Evolutionary conservation across 768 basidiomycete genomes (phyloP).

Genomic region (Cyclocybe aegerita): DNA sequence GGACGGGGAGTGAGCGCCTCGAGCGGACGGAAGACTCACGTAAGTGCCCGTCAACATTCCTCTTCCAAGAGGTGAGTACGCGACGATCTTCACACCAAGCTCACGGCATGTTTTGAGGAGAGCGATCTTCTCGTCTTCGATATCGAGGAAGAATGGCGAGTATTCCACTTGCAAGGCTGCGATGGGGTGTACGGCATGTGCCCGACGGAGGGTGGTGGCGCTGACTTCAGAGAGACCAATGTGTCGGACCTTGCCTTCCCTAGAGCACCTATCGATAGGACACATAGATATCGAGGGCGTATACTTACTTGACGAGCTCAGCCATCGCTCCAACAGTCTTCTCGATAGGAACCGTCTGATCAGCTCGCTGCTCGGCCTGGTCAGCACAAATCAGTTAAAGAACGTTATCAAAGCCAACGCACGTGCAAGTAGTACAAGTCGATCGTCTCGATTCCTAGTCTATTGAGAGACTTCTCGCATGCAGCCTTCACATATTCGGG

Average conservation of each 20-base stretch:
- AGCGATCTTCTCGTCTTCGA: conserved; percentile 40
- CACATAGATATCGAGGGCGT: background rate
- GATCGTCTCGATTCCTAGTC: conserved; percentile 38
- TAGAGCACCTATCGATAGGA: background rate
- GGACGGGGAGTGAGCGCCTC: no score
- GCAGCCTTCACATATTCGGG: conserved; percentile 37
- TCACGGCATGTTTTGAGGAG: conserved; percentile 44
- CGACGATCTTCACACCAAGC: conserved; percentile 47
- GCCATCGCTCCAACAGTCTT: conserved; percentile 48
- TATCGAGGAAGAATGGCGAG: conserved; percentile 46
- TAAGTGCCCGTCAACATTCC: conserved; percentile 47
- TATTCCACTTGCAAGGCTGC: conserved; percentile 51
- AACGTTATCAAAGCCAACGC: conserved; percentile 3
- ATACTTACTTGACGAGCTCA: conserved; percentile 47
- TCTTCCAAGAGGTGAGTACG: conserved; percentile 51
- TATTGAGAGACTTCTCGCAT: conserved; percentile 34
- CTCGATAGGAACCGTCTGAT: conserved; percentile 46
- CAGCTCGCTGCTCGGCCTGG: conserved; percentile 27
- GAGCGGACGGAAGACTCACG: conserved; percentile 22
- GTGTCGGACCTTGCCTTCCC: conserved; percentile 43
- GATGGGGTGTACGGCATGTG: conserved; percentile 49
- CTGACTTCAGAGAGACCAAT: conserved; percentile 54
- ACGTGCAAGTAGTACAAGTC: conserved; percentile 53
- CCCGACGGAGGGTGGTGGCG: conserved; percentile 43
- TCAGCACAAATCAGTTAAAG: background rate